Evolutionary conservation across 2,329 filamentous ascomycete species (phyloP).

Genomic region (Microdochium trichocladiopsis): DNA sequence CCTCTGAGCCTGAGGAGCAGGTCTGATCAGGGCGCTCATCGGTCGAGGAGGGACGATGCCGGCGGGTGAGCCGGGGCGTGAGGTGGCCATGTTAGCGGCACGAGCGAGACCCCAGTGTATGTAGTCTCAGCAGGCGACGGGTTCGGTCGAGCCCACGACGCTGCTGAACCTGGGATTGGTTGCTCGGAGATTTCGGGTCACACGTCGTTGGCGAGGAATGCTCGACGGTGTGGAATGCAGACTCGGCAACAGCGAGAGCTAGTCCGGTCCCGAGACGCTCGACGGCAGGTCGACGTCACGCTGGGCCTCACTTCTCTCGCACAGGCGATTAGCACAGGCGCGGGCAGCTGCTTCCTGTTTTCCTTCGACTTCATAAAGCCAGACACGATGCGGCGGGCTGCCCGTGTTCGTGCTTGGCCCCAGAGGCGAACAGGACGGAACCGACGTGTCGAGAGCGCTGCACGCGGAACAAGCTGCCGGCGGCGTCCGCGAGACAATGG

Average conservation of each 20-base stretch:
- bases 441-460: too few species aligned
- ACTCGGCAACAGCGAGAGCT: not conserved
- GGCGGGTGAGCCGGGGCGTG: constrained; percentile 61
- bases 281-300: not conserved
- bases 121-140: not conserved
- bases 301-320: not conserved
- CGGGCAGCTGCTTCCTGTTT: not conserved
- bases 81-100: constrained; percentile 50
- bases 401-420: not conserved
- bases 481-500: not conserved
- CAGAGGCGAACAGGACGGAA: too few species aligned
- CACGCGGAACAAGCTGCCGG: too few species aligned
- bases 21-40: constrained; percentile 72
- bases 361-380: too few species aligned
- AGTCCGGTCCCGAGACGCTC: not conserved
- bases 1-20: constrained; percentile 43
- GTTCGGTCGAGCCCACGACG: not conserved
- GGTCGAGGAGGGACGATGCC: constrained; percentile 56
- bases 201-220: not conserved
- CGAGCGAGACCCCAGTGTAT: not conserved
- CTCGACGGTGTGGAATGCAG: not conserved
- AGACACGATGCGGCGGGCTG: not conserved
- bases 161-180: not conserved
- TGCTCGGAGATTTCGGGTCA: not conserved
- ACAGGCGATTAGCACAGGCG: not conserved